These are phyloP conservation scores for Tetrahymena malaccensis DNA, from an alignment of 73 alveolate genomes.

Conservation along the genomic window DNA sequence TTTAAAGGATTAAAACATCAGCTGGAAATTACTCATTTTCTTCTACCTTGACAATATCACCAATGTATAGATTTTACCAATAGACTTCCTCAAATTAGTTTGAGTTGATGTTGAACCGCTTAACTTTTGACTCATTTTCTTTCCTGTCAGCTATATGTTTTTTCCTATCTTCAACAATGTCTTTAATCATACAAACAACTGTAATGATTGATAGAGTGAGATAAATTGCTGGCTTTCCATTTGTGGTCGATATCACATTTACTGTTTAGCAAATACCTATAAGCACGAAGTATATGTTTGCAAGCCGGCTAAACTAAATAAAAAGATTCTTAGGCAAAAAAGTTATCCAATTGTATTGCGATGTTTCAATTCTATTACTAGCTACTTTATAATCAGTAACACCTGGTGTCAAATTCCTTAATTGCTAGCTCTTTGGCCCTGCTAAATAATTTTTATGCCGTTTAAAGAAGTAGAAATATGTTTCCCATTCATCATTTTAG, in stretches of 20 bases:
- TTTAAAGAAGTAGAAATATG: not conserved
- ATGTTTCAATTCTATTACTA: constrained; percentile 47
- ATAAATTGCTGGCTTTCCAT: constrained; percentile 63
- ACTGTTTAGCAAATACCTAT: constrained; percentile 43
- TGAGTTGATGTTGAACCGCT: constrained; percentile 30
- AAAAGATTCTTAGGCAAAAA: constrained; percentile 62
- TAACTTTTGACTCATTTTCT: constrained; percentile 63
- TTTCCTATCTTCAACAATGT: constrained; percentile 82
- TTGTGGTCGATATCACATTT: constrained; percentile 58
- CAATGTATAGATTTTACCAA: constrained; percentile 74
- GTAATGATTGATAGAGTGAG: constrained; percentile 54
- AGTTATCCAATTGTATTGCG: constrained; percentile 59
- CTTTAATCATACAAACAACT: constrained; percentile 74
- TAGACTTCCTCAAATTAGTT: constrained; percentile 23
- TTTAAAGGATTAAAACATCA: constrained; percentile 65
- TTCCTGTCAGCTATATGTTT: constrained; percentile 80
- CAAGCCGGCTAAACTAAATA: constrained; percentile 46
- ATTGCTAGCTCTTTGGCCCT: not conserved
- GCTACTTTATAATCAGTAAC: not conserved
- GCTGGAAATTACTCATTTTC: constrained; percentile 82
- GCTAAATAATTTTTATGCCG: not conserved
- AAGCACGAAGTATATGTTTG: constrained; percentile 47
- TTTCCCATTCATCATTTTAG: not conserved
- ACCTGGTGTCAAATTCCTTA: not conserved
- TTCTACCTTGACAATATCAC: constrained; percentile 60